A percentile compares a stretch with the other conserved stretches of the same genome.
These are phyloP conservation scores for Chenopodium suecicum DNA, from an alignment of 148 eudicot species.

Conservation along the genomic window DNA sequence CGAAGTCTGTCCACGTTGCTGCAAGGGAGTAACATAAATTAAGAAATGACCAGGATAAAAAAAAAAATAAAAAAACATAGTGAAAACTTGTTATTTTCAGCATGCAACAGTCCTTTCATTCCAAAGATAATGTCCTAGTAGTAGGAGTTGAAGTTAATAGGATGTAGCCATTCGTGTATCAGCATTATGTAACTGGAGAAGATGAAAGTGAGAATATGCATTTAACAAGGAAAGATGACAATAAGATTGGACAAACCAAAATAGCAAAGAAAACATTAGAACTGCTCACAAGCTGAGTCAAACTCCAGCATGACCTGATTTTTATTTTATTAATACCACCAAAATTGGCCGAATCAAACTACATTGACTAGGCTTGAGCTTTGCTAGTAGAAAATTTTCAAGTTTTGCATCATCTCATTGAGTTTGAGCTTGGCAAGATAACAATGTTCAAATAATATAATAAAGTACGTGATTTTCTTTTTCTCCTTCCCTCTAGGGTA, in stretches of 20 bases:
- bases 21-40: slow-evolving; percentile 22
- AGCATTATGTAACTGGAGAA: neutral
- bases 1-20: slow-evolving; percentile 86
- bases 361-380: too few relatives aligned
- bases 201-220: neutral
- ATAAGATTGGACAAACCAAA: neutral
- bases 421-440: too few relatives aligned
- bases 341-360: too few relatives aligned
- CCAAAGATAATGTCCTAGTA: neutral
- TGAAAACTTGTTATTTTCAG: neutral
- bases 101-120: neutral
- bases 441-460: too few relatives aligned
- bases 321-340: too few relatives aligned
- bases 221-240: neutral
- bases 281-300: too few relatives aligned
- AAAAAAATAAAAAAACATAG: neutral
- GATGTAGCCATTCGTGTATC: neutral
- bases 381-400: too few relatives aligned
- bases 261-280: neutral
- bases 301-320: too few relatives aligned
- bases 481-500: too few relatives aligned
- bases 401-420: too few relatives aligned
- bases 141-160: neutral
- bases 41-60: neutral
- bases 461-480: too few relatives aligned